Evolutionary conservation across 2,329 filamentous ascomycete genomes (phyloP).

Genomic region (Neonectria magnoliae): DNA sequence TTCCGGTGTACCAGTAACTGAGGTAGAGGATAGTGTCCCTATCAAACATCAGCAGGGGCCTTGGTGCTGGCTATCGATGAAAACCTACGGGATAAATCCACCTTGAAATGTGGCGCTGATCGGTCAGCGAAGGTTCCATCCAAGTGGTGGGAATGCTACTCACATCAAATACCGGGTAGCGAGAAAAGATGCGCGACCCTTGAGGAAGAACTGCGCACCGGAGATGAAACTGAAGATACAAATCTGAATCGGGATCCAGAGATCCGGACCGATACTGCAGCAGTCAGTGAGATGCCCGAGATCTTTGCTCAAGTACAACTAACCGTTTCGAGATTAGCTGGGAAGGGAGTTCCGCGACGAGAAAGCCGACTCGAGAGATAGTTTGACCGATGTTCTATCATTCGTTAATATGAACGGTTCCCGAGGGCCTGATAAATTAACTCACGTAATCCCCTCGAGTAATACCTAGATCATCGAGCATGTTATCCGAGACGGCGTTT

Average conservation of each 20-base stretch:
- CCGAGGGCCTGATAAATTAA: background rate
- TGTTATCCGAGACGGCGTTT: slow-evolving; percentile 59
- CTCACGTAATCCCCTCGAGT: slow-evolving; percentile 50
- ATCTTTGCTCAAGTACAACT: background rate
- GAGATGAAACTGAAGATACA: slow-evolving; percentile 45
- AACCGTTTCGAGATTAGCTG: slow-evolving; percentile 67
- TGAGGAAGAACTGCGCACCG: slow-evolving; percentile 29
- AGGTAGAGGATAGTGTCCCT: slow-evolving; percentile 44
- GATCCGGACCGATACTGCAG: slow-evolving; percentile 61
- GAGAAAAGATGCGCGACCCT: slow-evolving; percentile 14
- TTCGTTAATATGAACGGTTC: background rate
- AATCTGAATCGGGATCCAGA: slow-evolving; percentile 70
- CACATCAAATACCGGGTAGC: slow-evolving; percentile 20
- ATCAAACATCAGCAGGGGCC: background rate
- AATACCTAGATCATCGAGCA: slow-evolving; percentile 54
- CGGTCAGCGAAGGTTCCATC: background rate
- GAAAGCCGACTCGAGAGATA: slow-evolving; percentile 46
- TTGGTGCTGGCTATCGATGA: background rate
- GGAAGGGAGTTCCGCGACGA: slow-evolving; percentile 60
- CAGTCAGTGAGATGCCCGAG: background rate
- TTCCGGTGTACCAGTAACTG: slow-evolving; percentile 75
- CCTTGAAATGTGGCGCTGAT: background rate
- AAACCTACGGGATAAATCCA: background rate
- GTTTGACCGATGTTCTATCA: slow-evolving; percentile 47
- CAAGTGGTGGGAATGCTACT: background rate